Evolutionary conservation across 192 early-diverging fungal species (phyloP), one percentile per base, ranked within the genome.

Genomic region (Funneliformis mosseae): DNA sequence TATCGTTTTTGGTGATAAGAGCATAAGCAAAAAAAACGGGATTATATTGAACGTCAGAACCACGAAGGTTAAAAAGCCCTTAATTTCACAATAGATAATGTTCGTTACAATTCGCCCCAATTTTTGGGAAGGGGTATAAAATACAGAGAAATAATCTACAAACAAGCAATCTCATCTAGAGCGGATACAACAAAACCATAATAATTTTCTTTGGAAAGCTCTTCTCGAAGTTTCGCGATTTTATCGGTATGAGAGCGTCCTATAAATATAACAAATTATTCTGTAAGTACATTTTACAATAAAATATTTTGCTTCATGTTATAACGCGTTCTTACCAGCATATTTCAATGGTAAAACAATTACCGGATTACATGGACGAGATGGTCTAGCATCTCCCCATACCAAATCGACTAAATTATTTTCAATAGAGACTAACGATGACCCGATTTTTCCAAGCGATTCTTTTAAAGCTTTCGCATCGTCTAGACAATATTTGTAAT

Each of bases 21-120:
- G 95, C 92, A 82, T 97, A 99, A 2, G 96, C 88, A 83, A 96
- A 95, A 86, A 99, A 98, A 18, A 99, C 97, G 0, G 98, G 98
- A 81, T 99, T 99, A 89, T 92, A 99, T 71, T 89, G 87, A 81
- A 99, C 94, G 81, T 99, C 98, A 38, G 92, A 92, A n/a, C 98
- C 98, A 77, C 98, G 93, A 70, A 99, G 85, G 83, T 99, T 99
- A 85, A 96, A 96, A 43, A 99, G 88, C 98, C 78, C 78, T 79
- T 21, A 50, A 12, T 38, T 55, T 46, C 14, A 69, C 8, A 79
- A 25, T 66, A 45, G 9, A 16, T 38, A 41, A 21, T 63, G 18
- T 27, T 33, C 45, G 46, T 11, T 10, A 77, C 11, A 8, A 62
- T 8, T 27, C 4, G 8, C 12, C 38, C 23, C 4, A 78, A 18